Evolutionary conservation across 2,329 filamentous ascomycete genomes (phyloP).

Genomic region (Purpureocillium lavendulum): DNA sequence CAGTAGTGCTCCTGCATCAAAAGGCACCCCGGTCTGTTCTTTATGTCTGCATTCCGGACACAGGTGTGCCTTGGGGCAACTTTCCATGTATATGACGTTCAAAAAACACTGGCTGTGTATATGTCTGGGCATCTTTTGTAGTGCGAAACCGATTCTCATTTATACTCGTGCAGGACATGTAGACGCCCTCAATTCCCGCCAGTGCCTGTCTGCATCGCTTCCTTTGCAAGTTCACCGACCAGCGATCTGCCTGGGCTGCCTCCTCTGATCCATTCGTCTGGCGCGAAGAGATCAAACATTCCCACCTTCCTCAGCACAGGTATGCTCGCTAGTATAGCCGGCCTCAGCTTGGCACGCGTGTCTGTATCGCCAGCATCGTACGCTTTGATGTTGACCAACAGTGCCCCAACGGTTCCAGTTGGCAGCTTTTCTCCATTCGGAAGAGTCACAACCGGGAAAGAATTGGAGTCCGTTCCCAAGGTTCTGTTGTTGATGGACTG

Average conservation of each 20-base stretch:
- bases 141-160: no score
- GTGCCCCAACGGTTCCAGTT: conserved; percentile 8
- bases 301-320: conserved; percentile 8
- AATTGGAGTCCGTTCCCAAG: conserved; percentile 2
- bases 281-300: conserved; percentile 8
- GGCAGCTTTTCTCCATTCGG: conserved; percentile 7
- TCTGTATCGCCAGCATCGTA: conserved; percentile 4
- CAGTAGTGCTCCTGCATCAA: no score
- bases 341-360: conserved; percentile 1
- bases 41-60: no score
- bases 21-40: no score
- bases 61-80: no score
- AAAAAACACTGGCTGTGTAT: no score
- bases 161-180: no score
- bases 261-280: conserved; percentile 7
- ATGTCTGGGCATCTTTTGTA: no score
- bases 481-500: conserved; percentile 9
- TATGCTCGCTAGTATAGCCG: conserved; percentile 5
- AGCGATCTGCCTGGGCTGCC: conserved; percentile 4
- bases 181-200: no score
- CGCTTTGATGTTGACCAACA: conserved; percentile 7
- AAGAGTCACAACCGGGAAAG: conserved; percentile 8
- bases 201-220: no score
- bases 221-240: conserved; percentile 6
- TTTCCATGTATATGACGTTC: no score